Conservation (phyloP, 2,329 filamentous ascomycete genomes). For the Ascochyta rabiei region DNA sequence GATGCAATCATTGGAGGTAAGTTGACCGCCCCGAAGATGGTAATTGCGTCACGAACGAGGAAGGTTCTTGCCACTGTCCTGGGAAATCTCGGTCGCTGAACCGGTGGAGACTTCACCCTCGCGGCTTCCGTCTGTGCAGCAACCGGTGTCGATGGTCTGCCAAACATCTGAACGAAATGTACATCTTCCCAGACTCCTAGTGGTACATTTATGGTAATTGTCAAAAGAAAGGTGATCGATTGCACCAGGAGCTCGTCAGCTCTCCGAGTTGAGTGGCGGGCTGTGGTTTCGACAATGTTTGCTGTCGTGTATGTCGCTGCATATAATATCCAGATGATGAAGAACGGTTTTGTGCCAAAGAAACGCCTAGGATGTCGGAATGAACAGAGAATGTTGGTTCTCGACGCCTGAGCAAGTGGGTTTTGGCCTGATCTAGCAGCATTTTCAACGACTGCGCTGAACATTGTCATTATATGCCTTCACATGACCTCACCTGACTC, state of each 20-base stretch:
- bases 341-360: constrained; percentile 36
- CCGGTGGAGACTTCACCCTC: background rate
- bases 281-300: constrained; percentile 31
- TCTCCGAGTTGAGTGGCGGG: constrained; percentile 14
- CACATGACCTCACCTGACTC: background rate
- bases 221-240: constrained; percentile 35
- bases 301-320: constrained; percentile 36
- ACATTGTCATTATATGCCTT: background rate
- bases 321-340: constrained; percentile 39
- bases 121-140: background rate
- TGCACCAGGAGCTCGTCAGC: constrained; percentile 23
- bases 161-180: constrained; percentile 37
- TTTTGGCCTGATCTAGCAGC: constrained; percentile 24
- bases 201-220: constrained; percentile 35
- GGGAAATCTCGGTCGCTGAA: constrained; percentile 18
- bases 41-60: constrained; percentile 37
- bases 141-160: constrained; percentile 9
- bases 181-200: constrained; percentile 39
- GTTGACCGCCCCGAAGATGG: constrained; percentile 40
- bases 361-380: constrained; percentile 31
- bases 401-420: constrained; percentile 22
- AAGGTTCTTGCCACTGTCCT: constrained; percentile 31
- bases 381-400: constrained; percentile 27
- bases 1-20: constrained; percentile 32
- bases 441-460: constrained; percentile 36